Evolutionary conservation across 163 green algal species (phyloP), one percentile per base, ranked within the genome.

Genomic region (Prototheca wickerhamii): DNA sequence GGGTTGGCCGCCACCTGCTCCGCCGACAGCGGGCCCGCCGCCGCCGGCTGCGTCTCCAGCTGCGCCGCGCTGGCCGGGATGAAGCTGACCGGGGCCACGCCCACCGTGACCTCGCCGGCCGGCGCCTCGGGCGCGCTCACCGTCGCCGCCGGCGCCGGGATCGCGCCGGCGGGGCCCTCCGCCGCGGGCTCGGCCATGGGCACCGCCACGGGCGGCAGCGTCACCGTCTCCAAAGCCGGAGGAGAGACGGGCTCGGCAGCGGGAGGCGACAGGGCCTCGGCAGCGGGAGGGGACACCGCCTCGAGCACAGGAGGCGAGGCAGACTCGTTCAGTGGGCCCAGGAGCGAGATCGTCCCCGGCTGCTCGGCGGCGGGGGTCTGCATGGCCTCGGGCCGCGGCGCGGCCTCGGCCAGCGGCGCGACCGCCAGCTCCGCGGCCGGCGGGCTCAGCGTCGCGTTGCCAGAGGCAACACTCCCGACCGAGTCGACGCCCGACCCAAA

Each of bases 371-470:
- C 58, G 28, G 55, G 58, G 29, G 21, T 32, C 6, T 33, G 40
- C 17, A 31, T 37, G 25, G 61, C 61, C 42, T 68, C 37, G 37
- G 54, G 61, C 35, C 61, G 62, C 1, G 52, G 28, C 4, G 23
- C 25, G 21, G 62, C n/a, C 40, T 49, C 40, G 40, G 40, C 40
- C 12, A 49, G 12, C 40, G 40, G 40, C 15, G 40, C 40, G 40
- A 49, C 40, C 12, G 40, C 40, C 40, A 15, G 40, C 40, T 49
- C 40, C 12, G 40, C 40, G 12, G 15, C 40, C 12, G 40, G 40
- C 40, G 10, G 12, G 40, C 12, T 15, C 12, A 49, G 12, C 40
- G 15, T 10, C 15, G 40, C 40, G 40, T 23, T 15, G 40, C 12
- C n/a, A n/a, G n/a, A n/a, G n/a, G n/a, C n/a, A n/a, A n/a, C n/a